These are phyloP conservation scores for Volvox carteri DNA, from an alignment of 163 green algal species.

Conservation along the genomic window DNA sequence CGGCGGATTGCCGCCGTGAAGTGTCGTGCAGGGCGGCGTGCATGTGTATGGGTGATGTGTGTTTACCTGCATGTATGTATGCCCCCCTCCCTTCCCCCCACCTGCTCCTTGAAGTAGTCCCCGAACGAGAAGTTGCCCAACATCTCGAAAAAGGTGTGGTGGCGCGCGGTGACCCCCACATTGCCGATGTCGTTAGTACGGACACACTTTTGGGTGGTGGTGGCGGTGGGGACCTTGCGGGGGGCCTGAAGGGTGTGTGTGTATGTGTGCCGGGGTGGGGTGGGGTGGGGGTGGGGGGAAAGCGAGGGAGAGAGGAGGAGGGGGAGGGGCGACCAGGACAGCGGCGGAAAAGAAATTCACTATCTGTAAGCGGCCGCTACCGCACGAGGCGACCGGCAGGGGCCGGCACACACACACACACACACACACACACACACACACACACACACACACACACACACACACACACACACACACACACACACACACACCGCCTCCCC, in stretches of 20 bases:
- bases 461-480: background rate
- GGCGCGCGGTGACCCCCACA: conserved; percentile 92
- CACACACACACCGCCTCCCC: background rate
- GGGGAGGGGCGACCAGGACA: background rate
- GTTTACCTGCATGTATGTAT: too few relatives aligned
- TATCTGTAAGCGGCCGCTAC: too few relatives aligned
- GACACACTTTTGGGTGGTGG: conserved; percentile 97
- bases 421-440: too few relatives aligned
- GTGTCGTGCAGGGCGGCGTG: too few relatives aligned
- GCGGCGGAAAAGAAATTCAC: too few relatives aligned
- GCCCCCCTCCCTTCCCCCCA: conserved; percentile 20
- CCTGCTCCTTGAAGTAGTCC: conserved; percentile 98
- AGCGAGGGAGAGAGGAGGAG: background rate
- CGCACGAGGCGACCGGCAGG: too few relatives aligned
- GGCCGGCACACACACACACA: too few relatives aligned
- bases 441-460: too few relatives aligned
- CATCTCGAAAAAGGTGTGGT: conserved; percentile 99
- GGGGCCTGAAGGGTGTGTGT: conserved; percentile 65
- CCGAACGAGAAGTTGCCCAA: conserved; percentile 98
- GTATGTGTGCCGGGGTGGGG: too few relatives aligned
- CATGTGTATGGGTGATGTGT: too few relatives aligned
- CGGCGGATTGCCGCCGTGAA: too few relatives aligned
- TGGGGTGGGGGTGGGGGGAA: background rate
- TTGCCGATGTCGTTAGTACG: conserved; percentile 98
- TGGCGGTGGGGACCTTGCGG: conserved; percentile 79